Evolutionary conservation across 2,329 filamentous ascomycete genomes (phyloP), one percentile per base, ranked within the genome.

Genomic region (Nothomitra cinnamomea): DNA sequence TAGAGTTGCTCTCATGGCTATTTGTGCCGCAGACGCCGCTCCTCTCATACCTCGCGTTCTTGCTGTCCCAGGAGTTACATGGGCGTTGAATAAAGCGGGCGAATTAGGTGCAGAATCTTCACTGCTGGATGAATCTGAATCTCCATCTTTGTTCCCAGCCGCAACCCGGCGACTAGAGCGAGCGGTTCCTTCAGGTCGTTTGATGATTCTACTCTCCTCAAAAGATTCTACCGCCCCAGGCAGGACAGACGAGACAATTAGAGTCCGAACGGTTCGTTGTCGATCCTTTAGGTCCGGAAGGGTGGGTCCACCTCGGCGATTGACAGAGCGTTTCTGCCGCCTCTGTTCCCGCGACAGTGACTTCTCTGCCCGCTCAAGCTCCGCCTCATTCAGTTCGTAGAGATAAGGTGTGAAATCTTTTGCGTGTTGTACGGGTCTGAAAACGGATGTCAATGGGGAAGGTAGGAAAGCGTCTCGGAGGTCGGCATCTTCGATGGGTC

Each of bases 281-380:
- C 89, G 79, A 61, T 98, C 92, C 65, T 94, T 95, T 55, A 98
- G 79, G 69, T 98, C 92, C n/a, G 92, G 92, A 41, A 98, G 72
- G 56, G 87, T 85, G 4, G 92, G 92, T 0, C 92, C 92, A 58
- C 92, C 92, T 61, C 92, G 80, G 57, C 92, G 78, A 65, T 95
- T 96, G 61, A 95, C 86, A 5, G 92, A 95, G 49, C 92, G 80
- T 71, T 98, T 98, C 69, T 96, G 89, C 52, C 89, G 80, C 60
- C 92, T 77, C 67, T 96, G 89, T 65, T 98, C 92, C 59, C 92
- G 80, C 55, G 92, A 89, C 61, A 96, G 90, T 40, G 89, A 92
- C 28, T 89, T 79, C 66, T 98, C 92, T 53, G 89, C 90, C 57
- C 85, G 79, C 66, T 96, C 89, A 43, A 96, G 71, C 59, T 95